A percentile compares a stretch with the other conserved stretches of the same genome.
These are phyloP conservation scores for Tulasnella sp. DNA, from an alignment of 768 basidiomycete species.

Conservation along the genomic window DNA sequence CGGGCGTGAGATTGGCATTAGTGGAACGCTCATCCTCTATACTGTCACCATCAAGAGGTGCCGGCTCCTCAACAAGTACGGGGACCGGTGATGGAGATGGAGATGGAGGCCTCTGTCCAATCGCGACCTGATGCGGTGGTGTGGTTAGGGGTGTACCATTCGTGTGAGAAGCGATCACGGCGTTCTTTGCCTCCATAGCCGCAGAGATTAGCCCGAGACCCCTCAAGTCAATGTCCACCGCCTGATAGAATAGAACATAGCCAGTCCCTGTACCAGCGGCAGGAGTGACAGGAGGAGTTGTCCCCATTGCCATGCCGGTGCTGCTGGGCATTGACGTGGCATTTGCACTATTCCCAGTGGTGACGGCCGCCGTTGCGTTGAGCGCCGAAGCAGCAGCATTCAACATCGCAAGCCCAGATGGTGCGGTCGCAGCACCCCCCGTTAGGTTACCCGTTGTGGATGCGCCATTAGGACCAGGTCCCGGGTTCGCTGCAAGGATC, in stretches of 20 bases:
- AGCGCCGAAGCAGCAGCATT: too few relatives aligned
- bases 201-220: conserved; percentile 46
- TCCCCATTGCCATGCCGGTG: not conserved
- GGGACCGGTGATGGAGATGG: not conserved
- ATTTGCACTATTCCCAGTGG: not conserved
- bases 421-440: not conserved
- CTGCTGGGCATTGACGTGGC: not conserved
- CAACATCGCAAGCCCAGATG: too few relatives aligned
- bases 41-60: not conserved
- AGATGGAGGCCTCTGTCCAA: too few relatives aligned
- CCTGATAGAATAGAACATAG: conserved; percentile 96
- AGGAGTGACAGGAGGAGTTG: conserved; percentile 30
- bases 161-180: not conserved
- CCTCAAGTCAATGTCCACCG: conserved; percentile 69
- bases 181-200: conserved; percentile 1
- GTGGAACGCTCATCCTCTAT: not conserved
- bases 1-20: not conserved
- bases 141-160: not conserved
- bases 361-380: conserved; percentile 1
- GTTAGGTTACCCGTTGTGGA: not conserved
- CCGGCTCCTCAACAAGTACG: not conserved
- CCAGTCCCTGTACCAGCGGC: conserved; percentile 60
- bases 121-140: not conserved
- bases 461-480: not conserved
- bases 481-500: conserved; percentile 2